Conservation (phyloP, 306 rosid species). For the Urtica urens region DNA sequence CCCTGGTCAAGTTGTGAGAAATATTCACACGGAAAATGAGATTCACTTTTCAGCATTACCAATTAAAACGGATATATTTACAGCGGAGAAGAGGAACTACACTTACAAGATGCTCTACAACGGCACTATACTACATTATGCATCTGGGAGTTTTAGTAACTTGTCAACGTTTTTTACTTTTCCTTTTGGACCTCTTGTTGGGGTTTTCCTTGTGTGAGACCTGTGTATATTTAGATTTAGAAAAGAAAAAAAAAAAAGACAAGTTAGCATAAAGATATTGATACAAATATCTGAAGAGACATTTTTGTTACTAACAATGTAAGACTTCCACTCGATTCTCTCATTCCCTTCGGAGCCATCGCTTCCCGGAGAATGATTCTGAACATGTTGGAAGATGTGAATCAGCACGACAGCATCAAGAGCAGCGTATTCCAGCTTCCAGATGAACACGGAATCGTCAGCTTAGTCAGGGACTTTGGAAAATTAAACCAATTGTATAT, state of each 20-base stretch:
- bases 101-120: conserved; percentile 12
- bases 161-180: conserved; percentile 7
- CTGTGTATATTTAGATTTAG: conserved; percentile 21
- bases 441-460: background rate
- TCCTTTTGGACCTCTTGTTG: conserved; percentile 39
- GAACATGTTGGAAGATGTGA: conserved; percentile 69
- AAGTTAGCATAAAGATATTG: background rate
- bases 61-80: background rate
- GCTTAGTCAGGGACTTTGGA: conserved; percentile 6
- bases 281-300: conserved; percentile 1
- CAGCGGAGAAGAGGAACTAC: background rate
- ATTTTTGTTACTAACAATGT: conserved; percentile 48
- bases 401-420: conserved; percentile 81
- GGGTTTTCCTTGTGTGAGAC: conserved; percentile 39
- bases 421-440: conserved; percentile 95
- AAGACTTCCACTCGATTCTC: conserved; percentile 62
- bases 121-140: no score
- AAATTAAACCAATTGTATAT: background rate
- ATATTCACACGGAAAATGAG: no score
- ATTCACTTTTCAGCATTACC: no score
- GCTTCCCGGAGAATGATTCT: conserved; percentile 40
- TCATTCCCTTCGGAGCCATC: conserved; percentile 25
- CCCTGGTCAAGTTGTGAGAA: no score
- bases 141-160: conserved; percentile 16
- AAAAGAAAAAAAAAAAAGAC: no score